Conservation (phyloP, 306 rosid genomes). For the Cajanus cajan region DNA sequence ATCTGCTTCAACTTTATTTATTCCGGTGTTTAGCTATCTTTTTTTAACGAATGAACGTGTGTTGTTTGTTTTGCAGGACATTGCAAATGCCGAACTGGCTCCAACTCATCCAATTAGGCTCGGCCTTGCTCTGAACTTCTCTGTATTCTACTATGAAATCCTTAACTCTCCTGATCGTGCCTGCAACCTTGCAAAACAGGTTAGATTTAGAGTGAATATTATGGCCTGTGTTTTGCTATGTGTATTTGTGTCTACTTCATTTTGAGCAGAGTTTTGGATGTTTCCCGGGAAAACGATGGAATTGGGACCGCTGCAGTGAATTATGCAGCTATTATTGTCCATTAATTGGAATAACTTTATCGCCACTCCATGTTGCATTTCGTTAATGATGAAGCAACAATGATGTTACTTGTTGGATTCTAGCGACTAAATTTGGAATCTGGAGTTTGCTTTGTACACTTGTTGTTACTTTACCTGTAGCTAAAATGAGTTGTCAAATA, state of each 20-base stretch:
- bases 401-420: constrained; percentile 26
- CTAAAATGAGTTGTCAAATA: not conserved
- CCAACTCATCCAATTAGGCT: constrained; percentile 99
- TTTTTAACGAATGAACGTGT: not conserved
- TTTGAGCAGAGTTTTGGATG: not conserved
- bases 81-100: constrained; percentile 83
- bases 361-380: not conserved
- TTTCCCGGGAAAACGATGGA: not conserved
- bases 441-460: constrained; percentile 9
- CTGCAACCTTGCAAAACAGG: constrained; percentile 98
- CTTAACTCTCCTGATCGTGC: constrained; percentile 99
- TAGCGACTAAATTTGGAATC: not conserved
- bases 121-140: constrained; percentile 94
- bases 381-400: not conserved
- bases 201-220: constrained; percentile 30
- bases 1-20: not conserved
- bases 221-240: not conserved
- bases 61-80: constrained; percentile 57
- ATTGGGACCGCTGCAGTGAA: not conserved
- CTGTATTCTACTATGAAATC: constrained; percentile 94
- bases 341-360: not conserved
- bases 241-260: not conserved
- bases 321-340: not conserved
- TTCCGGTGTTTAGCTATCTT: not conserved
- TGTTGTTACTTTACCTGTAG: constrained; percentile 15